Percentiles rank a stretch among this genome's conserved stretches.
These are phyloP conservation scores for Sporothrix curviconia DNA, from an alignment of 2,329 filamentous ascomycete species.

Conservation along the genomic window DNA sequence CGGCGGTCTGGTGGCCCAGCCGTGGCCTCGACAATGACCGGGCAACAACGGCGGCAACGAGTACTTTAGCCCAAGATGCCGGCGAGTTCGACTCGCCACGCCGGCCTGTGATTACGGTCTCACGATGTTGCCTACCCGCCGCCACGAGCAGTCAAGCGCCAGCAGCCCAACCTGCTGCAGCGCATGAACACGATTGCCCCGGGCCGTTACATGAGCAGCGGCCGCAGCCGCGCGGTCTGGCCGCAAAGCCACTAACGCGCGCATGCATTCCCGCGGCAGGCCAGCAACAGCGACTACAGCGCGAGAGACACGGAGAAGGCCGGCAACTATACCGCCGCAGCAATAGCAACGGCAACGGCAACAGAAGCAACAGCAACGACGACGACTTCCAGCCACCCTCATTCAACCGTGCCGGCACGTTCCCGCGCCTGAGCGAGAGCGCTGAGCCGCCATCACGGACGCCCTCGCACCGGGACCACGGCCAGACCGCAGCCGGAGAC, in stretches of 20 bases:
- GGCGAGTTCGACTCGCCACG: conserved; percentile 35
- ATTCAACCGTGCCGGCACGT: conserved; percentile 46
- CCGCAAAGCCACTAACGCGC: conserved; percentile 11
- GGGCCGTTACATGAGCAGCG: conserved; percentile 49
- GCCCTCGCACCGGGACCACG: conserved; percentile 41
- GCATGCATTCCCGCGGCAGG: neutral
- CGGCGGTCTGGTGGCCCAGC: neutral
- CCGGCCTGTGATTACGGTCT: conserved; percentile 47
- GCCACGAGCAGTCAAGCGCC: conserved; percentile 16
- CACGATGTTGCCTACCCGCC: conserved; percentile 32
- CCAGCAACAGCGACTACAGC: conserved; percentile 1
- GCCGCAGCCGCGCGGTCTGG: conserved; percentile 10
- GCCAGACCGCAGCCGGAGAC: conserved; percentile 31
- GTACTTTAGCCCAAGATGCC: conserved; percentile 42
- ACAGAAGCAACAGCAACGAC: conserved; percentile 27
- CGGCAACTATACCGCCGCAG: no score
- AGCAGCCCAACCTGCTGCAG: conserved; percentile 40
- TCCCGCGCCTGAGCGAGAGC: conserved; percentile 37
- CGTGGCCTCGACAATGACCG: conserved; percentile 7
- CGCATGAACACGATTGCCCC: conserved; percentile 61
- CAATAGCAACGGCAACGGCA: conserved; percentile 30
- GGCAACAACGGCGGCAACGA: conserved; percentile 35
- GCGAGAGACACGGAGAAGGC: conserved; percentile 50
- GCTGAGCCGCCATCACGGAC: conserved; percentile 36
- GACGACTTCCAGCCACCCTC: conserved; percentile 33